phyloP scores from a whole-genome alignment of 2,329 filamentous ascomycete species.

The Cercospora berteroae region DNA sequence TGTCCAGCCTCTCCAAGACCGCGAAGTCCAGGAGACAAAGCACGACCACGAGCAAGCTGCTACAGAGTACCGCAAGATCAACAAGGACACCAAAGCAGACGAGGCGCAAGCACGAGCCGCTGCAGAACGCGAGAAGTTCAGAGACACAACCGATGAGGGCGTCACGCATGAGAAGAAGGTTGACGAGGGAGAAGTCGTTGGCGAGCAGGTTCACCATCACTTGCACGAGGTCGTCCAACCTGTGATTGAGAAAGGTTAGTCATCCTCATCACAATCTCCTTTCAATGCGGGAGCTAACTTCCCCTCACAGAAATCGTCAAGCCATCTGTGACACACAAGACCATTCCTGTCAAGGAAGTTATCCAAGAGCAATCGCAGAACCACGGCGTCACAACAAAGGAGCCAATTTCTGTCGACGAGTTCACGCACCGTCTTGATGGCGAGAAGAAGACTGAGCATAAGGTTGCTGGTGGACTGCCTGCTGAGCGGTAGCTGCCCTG shows the following conservation, averaged over 20 bases:
- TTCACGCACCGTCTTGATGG: conserved; percentile 25
- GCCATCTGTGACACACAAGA: conserved; percentile 29
- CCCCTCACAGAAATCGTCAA: conserved; percentile 24
- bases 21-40: conserved; percentile 24
- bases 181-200: conserved; percentile 20
- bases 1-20: conserved; percentile 28
- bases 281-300: background rate
- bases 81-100: conserved; percentile 26
- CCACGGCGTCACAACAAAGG: conserved; percentile 26
- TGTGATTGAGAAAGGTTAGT: conserved; percentile 32
- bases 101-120: conserved; percentile 25
- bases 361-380: conserved; percentile 29
- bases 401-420: conserved; percentile 29
- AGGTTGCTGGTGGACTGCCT: conserved; percentile 7
- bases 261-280: background rate
- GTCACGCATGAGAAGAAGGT: conserved; percentile 19
- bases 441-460: conserved; percentile 14
- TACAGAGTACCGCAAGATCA: conserved; percentile 23
- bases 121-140: conserved; percentile 21
- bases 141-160: conserved; percentile 21
- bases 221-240: conserved; percentile 32
- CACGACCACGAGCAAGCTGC: conserved; percentile 23
- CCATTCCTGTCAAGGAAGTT: conserved; percentile 29
- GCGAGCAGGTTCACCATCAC: conserved; percentile 32
- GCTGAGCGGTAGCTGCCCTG: background rate